phyloP scores from a whole-genome alignment of 1,139 yeast genomes.

The Pichia sp. region DNA sequence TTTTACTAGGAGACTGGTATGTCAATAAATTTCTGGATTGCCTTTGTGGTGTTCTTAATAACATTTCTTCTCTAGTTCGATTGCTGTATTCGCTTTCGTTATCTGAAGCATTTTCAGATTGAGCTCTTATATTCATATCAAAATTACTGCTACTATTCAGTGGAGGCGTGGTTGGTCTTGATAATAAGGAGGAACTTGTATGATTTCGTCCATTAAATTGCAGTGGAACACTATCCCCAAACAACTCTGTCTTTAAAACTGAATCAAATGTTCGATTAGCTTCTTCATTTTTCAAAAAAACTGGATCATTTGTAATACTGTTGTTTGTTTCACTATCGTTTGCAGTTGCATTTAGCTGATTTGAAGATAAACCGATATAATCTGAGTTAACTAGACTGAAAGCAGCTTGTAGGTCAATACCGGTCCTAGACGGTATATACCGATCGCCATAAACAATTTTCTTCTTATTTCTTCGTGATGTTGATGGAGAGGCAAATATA shows the following conservation, averaged over 20 bases:
- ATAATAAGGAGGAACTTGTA: constrained; percentile 16
- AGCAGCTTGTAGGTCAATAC: constrained; percentile 85
- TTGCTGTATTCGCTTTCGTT: constrained; percentile 20
- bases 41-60: constrained; percentile 41
- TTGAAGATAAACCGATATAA: constrained; percentile 5
- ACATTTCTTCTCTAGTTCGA: constrained; percentile 14
- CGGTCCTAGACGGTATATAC: constrained; percentile 79
- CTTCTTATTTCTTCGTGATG: constrained; percentile 34
- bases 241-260: constrained; percentile 79
- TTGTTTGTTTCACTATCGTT: background rate
- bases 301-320: constrained; percentile 50
- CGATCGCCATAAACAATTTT: constrained; percentile 65
- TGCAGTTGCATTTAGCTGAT: background rate
- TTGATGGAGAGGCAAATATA: constrained; percentile 24
- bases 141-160: constrained; percentile 12
- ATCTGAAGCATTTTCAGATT: constrained; percentile 14
- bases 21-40: constrained; percentile 58
- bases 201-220: constrained; percentile 12
- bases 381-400: constrained; percentile 46
- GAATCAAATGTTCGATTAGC: constrained; percentile 85
- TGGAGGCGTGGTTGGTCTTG: constrained; percentile 26
- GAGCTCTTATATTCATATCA: constrained; percentile 10
- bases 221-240: constrained; percentile 59
- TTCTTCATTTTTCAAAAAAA: constrained; percentile 63
- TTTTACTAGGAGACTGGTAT: constrained; percentile 61